Percentiles rank a stretch among this genome's conserved stretches.
Conservation (phyloP, 495 filamentous ascomycete species). For the Hypoxylon perforatum region DNA sequence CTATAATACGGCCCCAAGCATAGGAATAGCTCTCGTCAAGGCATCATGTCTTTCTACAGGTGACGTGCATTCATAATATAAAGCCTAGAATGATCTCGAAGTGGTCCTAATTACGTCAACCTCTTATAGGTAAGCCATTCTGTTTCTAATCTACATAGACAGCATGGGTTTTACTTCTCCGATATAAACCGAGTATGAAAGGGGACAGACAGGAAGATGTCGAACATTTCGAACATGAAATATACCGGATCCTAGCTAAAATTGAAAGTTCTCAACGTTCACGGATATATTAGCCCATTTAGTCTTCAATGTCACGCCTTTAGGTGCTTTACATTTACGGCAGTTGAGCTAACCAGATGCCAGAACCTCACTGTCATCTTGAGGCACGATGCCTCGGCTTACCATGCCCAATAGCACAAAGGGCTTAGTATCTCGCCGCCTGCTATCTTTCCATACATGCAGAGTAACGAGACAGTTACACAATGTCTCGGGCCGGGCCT, state of each 20-base stretch:
- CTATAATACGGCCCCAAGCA: not conserved
- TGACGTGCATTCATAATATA: too few species aligned
- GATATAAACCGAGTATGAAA: too few species aligned
- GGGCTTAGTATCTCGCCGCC: not conserved
- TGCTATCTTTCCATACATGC: not conserved
- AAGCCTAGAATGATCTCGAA: too few species aligned
- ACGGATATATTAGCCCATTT: too few species aligned
- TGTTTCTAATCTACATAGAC: too few species aligned
- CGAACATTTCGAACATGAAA: too few species aligned
- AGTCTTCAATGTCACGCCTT: not conserved
- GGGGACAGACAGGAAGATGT: too few species aligned
- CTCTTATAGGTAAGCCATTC: too few species aligned
- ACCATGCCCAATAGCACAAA: conserved; percentile 10
- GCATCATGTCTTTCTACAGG: not conserved
- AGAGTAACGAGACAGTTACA: conserved; percentile 20
- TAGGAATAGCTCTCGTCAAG: not conserved
- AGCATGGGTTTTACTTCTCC: too few species aligned
- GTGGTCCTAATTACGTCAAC: too few species aligned
- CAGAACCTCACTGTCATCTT: conserved; percentile 5
- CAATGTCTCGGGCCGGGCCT: conserved; percentile 4
- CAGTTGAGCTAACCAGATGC: conserved; percentile 12
- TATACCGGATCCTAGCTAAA: not conserved
- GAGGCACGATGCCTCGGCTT: conserved; percentile 19
- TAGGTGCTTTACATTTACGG: not conserved
- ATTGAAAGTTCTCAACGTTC: not conserved